Conservation (phyloP, 2,329 filamentous ascomycete species). For the Metarhizium robertsii region DNA sequence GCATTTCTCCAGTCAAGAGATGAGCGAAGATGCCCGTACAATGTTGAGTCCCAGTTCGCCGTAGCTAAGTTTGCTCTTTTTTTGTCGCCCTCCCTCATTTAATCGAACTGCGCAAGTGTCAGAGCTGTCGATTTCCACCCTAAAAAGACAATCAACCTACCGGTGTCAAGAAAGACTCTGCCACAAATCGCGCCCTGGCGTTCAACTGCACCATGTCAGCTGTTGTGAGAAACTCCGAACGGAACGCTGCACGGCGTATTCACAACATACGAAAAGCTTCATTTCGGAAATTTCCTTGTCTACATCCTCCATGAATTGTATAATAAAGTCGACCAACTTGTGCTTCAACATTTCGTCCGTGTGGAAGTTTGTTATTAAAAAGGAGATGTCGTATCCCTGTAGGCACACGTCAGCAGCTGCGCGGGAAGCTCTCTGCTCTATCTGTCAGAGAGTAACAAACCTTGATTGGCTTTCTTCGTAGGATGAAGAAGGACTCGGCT, state of each 20-base stretch:
- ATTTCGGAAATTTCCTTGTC: constrained; percentile 99
- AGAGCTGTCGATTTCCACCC: background rate
- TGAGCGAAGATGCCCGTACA: background rate
- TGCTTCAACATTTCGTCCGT: constrained; percentile 99
- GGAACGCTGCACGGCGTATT: background rate
- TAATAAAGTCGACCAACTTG: constrained; percentile 98
- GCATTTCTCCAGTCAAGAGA: background rate
- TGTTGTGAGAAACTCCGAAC: background rate
- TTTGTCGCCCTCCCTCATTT: background rate
- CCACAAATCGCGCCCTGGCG: constrained; percentile 91
- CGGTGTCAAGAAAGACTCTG: constrained; percentile 95
- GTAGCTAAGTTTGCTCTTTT: background rate
- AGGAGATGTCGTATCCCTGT: constrained; percentile 96
- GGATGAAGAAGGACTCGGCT: constrained; percentile 93
- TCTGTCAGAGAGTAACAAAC: constrained; percentile 34
- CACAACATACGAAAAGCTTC: constrained; percentile 89
- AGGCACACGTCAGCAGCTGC: constrained; percentile 15
- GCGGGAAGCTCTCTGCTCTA: background rate
- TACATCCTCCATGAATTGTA: constrained; percentile 99
- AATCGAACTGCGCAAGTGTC: constrained; percentile 23
- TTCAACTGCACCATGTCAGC: constrained; percentile 58
- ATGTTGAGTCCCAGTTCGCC: background rate
- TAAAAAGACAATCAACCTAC: constrained; percentile 33
- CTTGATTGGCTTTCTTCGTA: constrained; percentile 91
- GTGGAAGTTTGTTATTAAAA: constrained; percentile 97